Conservation (phyloP, 2,329 filamentous ascomycete species). For the Sporothrix luriei region DNA sequence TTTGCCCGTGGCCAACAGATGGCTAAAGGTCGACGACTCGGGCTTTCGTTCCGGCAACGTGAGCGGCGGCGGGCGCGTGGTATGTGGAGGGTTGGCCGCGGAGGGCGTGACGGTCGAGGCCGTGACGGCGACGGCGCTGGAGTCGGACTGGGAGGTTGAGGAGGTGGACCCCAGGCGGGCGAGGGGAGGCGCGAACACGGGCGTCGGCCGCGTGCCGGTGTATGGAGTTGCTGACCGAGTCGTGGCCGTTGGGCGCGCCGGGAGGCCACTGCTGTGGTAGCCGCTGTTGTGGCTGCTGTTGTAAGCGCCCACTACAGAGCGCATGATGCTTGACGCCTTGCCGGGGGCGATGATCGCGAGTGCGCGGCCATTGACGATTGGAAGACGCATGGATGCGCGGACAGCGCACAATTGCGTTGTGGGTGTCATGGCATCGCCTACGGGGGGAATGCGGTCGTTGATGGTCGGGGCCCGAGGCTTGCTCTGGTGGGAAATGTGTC, state of each 20-base stretch:
- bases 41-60: conserved; percentile 59
- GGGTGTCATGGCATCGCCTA: conserved; percentile 36
- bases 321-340: conserved; percentile 1
- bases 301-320: background rate
- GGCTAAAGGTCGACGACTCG: conserved; percentile 50
- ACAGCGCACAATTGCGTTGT: conserved; percentile 35
- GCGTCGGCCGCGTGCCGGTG: background rate
- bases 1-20: conserved; percentile 67
- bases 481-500: background rate
- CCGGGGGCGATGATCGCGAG: background rate
- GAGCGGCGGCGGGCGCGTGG: conserved; percentile 73
- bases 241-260: background rate
- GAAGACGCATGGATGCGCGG: conserved; percentile 30
- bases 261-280: background rate
- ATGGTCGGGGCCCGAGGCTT: background rate
- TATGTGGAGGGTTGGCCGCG: conserved; percentile 65
- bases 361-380: conserved; percentile 21
- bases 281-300: conserved; percentile 1
- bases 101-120: conserved; percentile 26
- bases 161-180: conserved; percentile 6
- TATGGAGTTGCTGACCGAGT: background rate
- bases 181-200: background rate
- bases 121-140: background rate
- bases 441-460: background rate
- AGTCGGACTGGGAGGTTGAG: background rate